A percentile compares a stretch with the other conserved stretches of the same genome.
phyloP scores from a whole-genome alignment of 2,329 filamentous ascomycete genomes.

The Neofusicoccum parvum region DNA sequence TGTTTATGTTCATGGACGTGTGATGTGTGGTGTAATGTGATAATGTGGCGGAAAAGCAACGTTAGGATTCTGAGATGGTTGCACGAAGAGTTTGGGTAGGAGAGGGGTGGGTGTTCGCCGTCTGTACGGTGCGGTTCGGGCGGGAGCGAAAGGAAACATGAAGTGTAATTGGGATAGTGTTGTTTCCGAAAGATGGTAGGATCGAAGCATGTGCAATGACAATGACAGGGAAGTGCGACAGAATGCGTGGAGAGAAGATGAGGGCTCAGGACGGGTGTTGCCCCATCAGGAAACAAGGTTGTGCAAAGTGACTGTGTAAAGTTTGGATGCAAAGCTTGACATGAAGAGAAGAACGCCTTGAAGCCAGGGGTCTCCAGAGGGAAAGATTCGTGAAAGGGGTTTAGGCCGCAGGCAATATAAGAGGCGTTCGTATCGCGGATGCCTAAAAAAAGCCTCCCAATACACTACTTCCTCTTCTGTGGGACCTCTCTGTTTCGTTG shows the following conservation, averaged over 20 bases:
- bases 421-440: background rate
- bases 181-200: background rate
- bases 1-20: background rate
- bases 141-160: background rate
- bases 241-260: background rate
- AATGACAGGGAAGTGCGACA: background rate
- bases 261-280: background rate
- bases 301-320: background rate
- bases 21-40: background rate
- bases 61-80: background rate
- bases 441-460: background rate
- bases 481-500: constrained; percentile 19
- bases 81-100: background rate
- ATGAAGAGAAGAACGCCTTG: background rate
- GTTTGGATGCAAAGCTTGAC: background rate
- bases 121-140: too few species aligned
- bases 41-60: background rate
- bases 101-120: background rate
- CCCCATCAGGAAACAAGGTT: background rate
- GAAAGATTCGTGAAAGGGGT: background rate
- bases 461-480: background rate
- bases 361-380: background rate
- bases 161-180: background rate
- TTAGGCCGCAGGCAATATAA: background rate
- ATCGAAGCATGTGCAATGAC: background rate